These are phyloP conservation scores for Pleodorina starrii DNA, from an alignment of 139 green algal species.

Conservation along the genomic window DNA sequence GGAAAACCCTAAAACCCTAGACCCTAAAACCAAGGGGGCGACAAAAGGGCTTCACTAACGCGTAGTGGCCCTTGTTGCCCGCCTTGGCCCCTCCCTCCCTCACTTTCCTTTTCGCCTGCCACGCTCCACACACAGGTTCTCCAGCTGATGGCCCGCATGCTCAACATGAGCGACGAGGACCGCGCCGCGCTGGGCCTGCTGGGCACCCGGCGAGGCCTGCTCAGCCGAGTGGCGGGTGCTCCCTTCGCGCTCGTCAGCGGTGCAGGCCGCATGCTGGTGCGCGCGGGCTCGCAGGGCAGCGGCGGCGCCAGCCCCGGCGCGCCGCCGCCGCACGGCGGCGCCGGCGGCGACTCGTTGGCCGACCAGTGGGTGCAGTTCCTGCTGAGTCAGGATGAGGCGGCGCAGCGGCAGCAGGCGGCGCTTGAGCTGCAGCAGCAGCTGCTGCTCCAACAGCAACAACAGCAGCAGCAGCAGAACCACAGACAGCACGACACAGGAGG, in stretches of 20 bases:
- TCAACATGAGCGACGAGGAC: conserved; percentile 71
- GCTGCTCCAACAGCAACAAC: background rate
- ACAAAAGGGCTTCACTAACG: too few relatives aligned
- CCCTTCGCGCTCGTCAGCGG: conserved; percentile 57
- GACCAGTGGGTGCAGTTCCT: conserved; percentile 77
- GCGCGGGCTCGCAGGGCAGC: background rate
- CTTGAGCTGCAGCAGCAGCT: conserved; percentile 23
- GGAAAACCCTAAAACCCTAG: too few relatives aligned
- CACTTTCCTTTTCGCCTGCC: too few relatives aligned
- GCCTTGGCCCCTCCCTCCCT: too few relatives aligned
- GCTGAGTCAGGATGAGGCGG: conserved; percentile 65
- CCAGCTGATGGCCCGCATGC: conserved; percentile 63
- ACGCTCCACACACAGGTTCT: too few relatives aligned
- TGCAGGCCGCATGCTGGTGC: conserved; percentile 48
- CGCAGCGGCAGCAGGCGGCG: conserved; percentile 21
- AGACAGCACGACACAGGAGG: background rate
- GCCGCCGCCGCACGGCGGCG: background rate
- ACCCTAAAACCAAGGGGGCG: too few relatives aligned
- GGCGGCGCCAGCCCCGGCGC: background rate
- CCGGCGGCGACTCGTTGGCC: conserved; percentile 55
- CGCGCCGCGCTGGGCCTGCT: conserved; percentile 49
- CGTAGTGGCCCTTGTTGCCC: too few relatives aligned
- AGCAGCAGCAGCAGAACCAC: too few relatives aligned
- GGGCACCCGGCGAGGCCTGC: conserved; percentile 42
- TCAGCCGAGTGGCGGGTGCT: conserved; percentile 55